Evolutionary conservation across 306 rosid species (phyloP), one percentile per base, ranked within the genome.

Genomic region (Psophocarpus tetragonolobus): DNA sequence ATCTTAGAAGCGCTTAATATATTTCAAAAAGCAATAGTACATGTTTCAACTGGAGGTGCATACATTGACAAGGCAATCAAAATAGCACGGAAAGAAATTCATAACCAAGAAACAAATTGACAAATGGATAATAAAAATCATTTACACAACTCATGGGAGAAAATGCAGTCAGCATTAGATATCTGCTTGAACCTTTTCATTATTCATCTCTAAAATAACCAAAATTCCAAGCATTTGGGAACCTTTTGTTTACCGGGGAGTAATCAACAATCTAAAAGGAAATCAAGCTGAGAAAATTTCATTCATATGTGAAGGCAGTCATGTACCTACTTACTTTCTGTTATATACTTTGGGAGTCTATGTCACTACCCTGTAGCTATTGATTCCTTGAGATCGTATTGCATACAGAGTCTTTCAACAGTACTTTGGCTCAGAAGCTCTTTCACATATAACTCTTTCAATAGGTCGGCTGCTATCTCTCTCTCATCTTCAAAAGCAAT

Each of bases 401-500:
- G 95, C 92, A 94, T 92, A 45, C 44, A 76, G 61, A 94, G 86
- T 80, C 97, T 90, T 81, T 90, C 91, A 50, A 90, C 84, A 5
- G 97, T 87, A 72, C 85, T 83, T 67, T 77, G 92, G 81, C 90
- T 87, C 73, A 95, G 8, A 67, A 88, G 93, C 65, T 79, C 85
- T 74, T 79, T 89, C 80, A 33, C 29, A 20, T 74, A 66, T 72
- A 95, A 81, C 82, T 91, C 97, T 58, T 84, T 88, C 84, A 92
- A 60, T 48, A 95, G 83, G 30, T 77, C 61, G 8, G 85, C 88
- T 4, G 92, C 96, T 41, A 91, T 81, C 75, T 89, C 93, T 29
- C 66, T 81, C 80, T 91, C 85, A 42, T 87, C 91, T 83, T 95
- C 88, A 18, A 86, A 89, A 76, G 91, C 91, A 63, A 95, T 82